Conservation (phyloP, 495 filamentous ascomycete species). For the Paragyromitra xinjiangensis region DNA sequence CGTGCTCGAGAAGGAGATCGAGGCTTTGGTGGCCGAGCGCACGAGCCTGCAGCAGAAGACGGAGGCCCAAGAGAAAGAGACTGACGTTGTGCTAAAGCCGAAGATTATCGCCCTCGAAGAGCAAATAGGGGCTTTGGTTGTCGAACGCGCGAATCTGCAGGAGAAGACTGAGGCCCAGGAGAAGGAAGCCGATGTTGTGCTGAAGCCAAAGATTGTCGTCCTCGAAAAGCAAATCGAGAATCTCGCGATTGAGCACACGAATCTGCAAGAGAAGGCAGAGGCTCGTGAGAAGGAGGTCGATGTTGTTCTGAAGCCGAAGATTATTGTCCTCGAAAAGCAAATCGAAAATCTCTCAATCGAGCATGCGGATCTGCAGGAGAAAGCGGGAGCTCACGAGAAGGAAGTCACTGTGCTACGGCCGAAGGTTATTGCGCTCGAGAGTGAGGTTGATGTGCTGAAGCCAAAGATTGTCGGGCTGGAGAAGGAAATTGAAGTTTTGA, state of each 20-base stretch:
- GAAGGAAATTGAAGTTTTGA: constrained; percentile 75
- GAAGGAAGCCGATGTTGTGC: constrained; percentile 65
- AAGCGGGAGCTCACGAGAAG: constrained; percentile 76
- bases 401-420: constrained; percentile 18
- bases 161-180: constrained; percentile 77
- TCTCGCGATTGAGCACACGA: constrained; percentile 65
- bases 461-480: constrained; percentile 68
- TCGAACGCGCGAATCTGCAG: constrained; percentile 11
- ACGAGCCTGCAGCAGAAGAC: constrained; percentile 61
- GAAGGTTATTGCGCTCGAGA: constrained; percentile 71
- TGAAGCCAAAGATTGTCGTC: constrained; percentile 71
- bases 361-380: constrained; percentile 56
- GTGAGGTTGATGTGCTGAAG: constrained; percentile 74
- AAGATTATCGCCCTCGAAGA: constrained; percentile 4
- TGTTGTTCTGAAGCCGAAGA: constrained; percentile 12
- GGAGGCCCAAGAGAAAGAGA: constrained; percentile 22
- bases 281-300: constrained; percentile 23
- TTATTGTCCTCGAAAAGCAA: constrained; percentile 5
- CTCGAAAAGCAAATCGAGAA: constrained; percentile 74
- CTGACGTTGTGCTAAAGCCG: constrained; percentile 6
- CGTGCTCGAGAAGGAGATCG: constrained; percentile 74
- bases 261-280: constrained; percentile 55
- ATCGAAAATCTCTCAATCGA: constrained; percentile 7
- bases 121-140: neutral
- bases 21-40: constrained; percentile 66